phyloP scores from a whole-genome alignment of 1,139 yeast genomes.

The Hemisphaericaspora subhashii region DNA sequence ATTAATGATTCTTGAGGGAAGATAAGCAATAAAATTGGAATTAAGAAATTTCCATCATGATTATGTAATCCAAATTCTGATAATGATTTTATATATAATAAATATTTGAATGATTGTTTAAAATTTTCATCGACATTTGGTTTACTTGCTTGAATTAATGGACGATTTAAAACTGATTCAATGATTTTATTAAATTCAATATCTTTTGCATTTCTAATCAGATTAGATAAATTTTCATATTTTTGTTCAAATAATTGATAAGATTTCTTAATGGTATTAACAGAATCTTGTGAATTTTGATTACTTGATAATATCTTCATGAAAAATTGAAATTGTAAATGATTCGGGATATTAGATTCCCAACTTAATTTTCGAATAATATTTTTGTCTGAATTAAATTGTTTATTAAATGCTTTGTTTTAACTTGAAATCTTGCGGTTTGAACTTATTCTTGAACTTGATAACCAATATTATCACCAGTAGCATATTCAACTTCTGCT shows the following conservation, averaged over 20 bases:
- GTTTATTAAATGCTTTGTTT: constrained; percentile 92
- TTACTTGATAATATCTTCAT: too few species aligned
- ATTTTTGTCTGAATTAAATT: too few species aligned
- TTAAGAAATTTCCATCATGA: constrained; percentile 42
- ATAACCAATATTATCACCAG: constrained; percentile 91
- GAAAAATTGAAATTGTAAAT: too few species aligned
- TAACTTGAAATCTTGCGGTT: constrained; percentile 84
- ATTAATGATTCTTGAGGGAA: constrained; percentile 27
- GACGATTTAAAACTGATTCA: constrained; percentile 26
- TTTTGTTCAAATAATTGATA: constrained; percentile 24
- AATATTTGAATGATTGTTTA: constrained; percentile 26
- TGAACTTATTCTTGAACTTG: constrained; percentile 95
- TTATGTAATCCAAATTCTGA: constrained; percentile 38
- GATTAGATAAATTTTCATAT: constrained; percentile 25
- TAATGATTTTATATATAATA: constrained; percentile 41
- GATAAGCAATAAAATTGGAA: constrained; percentile 36
- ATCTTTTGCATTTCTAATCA: constrained; percentile 33
- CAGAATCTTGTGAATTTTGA: constrained; percentile 18
- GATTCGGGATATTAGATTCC: too few species aligned
- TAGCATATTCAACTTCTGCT: constrained; percentile 96
- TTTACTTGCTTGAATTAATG: constrained; percentile 29
- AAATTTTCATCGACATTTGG: constrained; percentile 18
- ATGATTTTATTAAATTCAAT: constrained; percentile 34
- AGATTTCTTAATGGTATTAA: constrained; percentile 17
- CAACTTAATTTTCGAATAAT: too few species aligned